phyloP scores from a whole-genome alignment of 2,329 filamentous ascomycete genomes.

The Aspergillus quadricinctus region DNA sequence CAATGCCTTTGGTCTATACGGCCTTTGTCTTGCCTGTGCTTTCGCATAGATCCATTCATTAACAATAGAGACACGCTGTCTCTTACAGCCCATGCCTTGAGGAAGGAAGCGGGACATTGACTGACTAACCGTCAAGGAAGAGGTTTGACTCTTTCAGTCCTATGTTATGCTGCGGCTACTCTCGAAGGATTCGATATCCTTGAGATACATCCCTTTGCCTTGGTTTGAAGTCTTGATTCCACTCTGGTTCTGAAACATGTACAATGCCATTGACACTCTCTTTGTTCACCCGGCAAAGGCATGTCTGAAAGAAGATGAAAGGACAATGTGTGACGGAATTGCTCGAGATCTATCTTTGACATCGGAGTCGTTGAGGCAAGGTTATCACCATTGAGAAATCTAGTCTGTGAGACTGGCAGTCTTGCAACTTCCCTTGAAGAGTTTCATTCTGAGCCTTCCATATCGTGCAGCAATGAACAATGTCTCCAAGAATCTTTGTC shows the following conservation, averaged over 20 bases:
- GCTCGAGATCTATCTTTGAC: neutral
- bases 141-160: neutral
- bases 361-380: too few species aligned
- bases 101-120: too few species aligned
- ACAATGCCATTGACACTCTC: neutral
- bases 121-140: neutral
- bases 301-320: neutral
- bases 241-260: neutral
- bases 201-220: neutral
- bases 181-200: neutral
- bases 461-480: neutral
- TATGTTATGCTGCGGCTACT: neutral
- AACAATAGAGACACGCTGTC: neutral
- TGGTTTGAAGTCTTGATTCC: neutral
- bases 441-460: neutral
- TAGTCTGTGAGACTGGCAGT: neutral
- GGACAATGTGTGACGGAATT: neutral
- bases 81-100: neutral
- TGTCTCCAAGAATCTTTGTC: neutral
- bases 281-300: neutral
- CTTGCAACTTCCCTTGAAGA: neutral
- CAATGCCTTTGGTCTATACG: neutral
- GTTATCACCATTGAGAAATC: neutral
- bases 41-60: neutral
- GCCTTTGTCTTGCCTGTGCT: neutral